Base-by-base conservation (phyloP, 176 grass and related monocot genomes). In the Musa beccarii region DNA sequence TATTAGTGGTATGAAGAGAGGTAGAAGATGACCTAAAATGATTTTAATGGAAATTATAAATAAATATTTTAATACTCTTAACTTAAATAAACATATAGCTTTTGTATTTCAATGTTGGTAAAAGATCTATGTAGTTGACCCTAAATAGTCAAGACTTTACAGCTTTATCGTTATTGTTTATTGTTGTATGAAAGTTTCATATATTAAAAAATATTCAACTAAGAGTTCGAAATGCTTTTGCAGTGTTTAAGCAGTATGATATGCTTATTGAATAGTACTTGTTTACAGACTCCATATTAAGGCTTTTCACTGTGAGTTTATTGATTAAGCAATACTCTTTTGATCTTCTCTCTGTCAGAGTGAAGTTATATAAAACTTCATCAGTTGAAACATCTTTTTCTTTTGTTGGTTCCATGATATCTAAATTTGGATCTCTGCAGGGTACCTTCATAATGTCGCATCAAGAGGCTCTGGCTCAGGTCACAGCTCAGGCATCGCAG, bases 371-470 rank as follows among this genome's bases (percentile, higher is more conserved):
- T 10, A 80, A 52, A 51, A 80, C 9, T 79, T 20, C 1, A 23
- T 69, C 52, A 15, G 54, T 75, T 80, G 26, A 28, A 28, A 28
- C 26, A 28, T 66, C 52, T 34, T 68, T 22, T 1, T 55, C 23
- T 19, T 53, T 54, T 50, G 26, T 17, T 78, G 55, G 52, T 76
- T 53, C 11, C 11, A 13, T 76, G 43, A 10, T 55, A 70, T 19
- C 34, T 71, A 20, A 71, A 49, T 11, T 43, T 43, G 54, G 75
- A 53, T 73, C 69, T 83, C 50, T 82, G 51, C 81, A 97, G 90
- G 86, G 82, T 21, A 88, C 78, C 66, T 97, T 90, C 59, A 87
- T 81, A 84, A 87, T 97, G 86, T 92, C 93, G 29, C 93, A 97
- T 83, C 90, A 93, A 71, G 85, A 93, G 84, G 93, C 83, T 43